These are phyloP conservation scores for Erodium texanum DNA, from an alignment of 441 rosid genomes.

Conservation along the genomic window DNA sequence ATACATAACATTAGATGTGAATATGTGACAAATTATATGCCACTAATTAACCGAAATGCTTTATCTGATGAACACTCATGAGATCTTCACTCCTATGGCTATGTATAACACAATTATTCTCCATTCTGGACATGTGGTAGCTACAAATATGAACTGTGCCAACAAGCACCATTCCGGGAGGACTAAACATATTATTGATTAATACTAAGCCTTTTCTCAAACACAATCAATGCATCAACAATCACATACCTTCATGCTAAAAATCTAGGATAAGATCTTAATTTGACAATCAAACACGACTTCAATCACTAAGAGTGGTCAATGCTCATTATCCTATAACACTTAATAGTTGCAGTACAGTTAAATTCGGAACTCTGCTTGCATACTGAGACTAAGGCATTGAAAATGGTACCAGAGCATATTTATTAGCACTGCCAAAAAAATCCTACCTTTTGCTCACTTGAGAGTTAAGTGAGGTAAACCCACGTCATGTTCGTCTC, in stretches of 20 bases:
- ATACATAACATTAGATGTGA: constrained; percentile 4
- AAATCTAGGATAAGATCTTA: neutral
- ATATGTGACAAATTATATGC: neutral
- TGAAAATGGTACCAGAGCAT: neutral
- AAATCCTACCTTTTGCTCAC: neutral
- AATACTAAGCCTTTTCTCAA: neutral
- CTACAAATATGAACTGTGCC: neutral
- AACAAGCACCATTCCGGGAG: neutral
- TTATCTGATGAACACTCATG: neutral
- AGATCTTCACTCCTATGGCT: neutral
- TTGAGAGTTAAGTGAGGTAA: neutral
- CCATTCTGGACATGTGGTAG: neutral
- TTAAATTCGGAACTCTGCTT: neutral
- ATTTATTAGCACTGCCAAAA: neutral
- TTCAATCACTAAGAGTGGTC: neutral
- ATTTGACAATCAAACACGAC: neutral
- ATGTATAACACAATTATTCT: neutral
- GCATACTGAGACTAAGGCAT: neutral
- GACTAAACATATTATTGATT: neutral
- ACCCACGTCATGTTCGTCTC: neutral
- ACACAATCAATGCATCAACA: neutral
- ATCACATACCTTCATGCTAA: neutral
- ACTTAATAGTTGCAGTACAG: neutral
- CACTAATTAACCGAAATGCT: neutral
- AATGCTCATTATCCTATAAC: neutral